Base-by-base conservation (phyloP, 345 rosid species). In the Triadica sebifera region DNA sequence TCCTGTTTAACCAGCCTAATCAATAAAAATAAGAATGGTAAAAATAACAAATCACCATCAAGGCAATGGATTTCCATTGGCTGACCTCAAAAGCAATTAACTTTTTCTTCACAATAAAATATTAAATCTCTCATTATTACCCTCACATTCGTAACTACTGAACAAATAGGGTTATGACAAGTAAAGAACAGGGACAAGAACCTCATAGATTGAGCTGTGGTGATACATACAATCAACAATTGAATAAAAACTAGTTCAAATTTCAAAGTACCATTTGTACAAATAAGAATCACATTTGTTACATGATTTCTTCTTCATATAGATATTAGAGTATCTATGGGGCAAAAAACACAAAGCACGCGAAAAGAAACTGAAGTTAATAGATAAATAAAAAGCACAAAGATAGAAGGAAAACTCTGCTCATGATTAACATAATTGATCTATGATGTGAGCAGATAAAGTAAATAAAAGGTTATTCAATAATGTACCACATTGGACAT, bases 1-100 rank as follows among this genome's bases (percentile, higher is more conserved):
- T 83, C 90, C 81, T 86, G 88, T 92, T 29, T 87, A 88, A 88
- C 85, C 87, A 88, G 86, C 87, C 87, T 85, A 82, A 83, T 78
- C 85, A 86, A 84, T 85, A 78, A 82, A 77, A 80, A 81, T 76
- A 87, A 78, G 75, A 79, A 86, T 57, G 78, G 20, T 43, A 15
- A 50, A 69, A 37, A 15, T 34, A 46, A 62, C 50, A 9, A 16
- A 65, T 63, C 22, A 61, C 29, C 41, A 17, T 22, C 63, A 38
- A 53, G 58, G 47, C 65, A 70, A 20, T 3, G 17, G 5, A 19
- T 56, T 53, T 10, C 4, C 12, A 19, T 43, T 11, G 13, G 19
- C 63, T 5, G 4, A 45, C 13, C 20, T 41, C 19, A 41, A n/a
- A 38, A 50, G 73, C 29, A 39, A 38, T 61, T 9, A 52, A 41